Percentiles rank a stretch among this genome's conserved stretches.
These are phyloP conservation scores for Rhodosporidiobolus sp. DNA, from an alignment of 768 basidiomycete genomes.

Conservation along the genomic window DNA sequence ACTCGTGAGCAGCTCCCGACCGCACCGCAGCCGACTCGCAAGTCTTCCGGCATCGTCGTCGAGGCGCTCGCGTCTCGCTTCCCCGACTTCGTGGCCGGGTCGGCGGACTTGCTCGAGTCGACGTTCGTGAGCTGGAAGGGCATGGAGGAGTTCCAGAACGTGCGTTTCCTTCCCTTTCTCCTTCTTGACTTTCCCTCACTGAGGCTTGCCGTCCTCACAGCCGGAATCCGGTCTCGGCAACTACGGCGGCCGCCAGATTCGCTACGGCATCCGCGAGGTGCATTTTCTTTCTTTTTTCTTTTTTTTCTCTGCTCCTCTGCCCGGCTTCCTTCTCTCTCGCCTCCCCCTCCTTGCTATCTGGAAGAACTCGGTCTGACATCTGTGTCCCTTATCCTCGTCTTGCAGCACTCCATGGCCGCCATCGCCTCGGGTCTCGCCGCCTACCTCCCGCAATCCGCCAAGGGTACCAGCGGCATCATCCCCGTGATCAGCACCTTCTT, in stretches of 20 bases:
- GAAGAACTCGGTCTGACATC: too few relatives aligned
- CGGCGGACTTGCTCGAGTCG: conserved; percentile 41
- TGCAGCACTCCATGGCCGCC: conserved; percentile 90
- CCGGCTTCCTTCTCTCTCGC: too few relatives aligned
- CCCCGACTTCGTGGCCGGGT: conserved; percentile 62
- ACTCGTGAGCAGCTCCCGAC: conserved; percentile 53
- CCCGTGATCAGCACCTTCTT: conserved; percentile 51
- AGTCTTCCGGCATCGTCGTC: conserved; percentile 61
- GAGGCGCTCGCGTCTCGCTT: conserved; percentile 67
- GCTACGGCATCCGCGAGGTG: conserved; percentile 16
- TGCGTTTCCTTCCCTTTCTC: conserved; percentile 55
- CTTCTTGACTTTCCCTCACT: not conserved
- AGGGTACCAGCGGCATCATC: conserved; percentile 52
- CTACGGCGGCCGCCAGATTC: conserved; percentile 79
- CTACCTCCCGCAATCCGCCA: conserved; percentile 56
- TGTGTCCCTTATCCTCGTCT: too few relatives aligned
- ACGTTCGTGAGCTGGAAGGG: conserved; percentile 3
- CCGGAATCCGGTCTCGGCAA: conserved; percentile 75
- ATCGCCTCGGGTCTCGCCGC: conserved; percentile 78
- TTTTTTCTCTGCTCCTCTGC: too few relatives aligned
- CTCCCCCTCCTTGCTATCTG: too few relatives aligned
- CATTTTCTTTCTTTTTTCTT: too few relatives aligned
- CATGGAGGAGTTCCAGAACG: conserved; percentile 13
- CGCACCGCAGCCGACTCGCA: conserved; percentile 1
- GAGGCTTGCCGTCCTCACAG: conserved; percentile 60